Conservation (phyloP, 805 yeast species). For the Yarrowia sp. region DNA sequence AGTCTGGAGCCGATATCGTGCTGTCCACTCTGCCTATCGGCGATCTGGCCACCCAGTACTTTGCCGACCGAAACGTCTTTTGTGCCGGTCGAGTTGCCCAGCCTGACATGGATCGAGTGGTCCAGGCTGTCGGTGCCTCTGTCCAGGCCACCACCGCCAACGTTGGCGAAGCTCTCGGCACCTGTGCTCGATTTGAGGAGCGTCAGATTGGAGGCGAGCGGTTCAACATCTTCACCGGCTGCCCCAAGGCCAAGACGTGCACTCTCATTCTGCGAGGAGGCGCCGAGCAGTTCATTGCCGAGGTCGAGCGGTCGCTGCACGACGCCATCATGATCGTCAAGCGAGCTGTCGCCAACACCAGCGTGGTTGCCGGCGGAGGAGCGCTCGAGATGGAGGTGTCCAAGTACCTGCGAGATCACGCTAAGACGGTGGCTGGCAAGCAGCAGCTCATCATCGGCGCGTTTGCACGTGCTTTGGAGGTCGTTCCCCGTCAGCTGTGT, state of each 20-base stretch:
- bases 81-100: conserved; percentile 94
- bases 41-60: conserved; percentile 97
- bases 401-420: conserved; percentile 81
- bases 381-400: conserved; percentile 98
- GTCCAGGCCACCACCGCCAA: conserved; percentile 74
- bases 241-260: conserved; percentile 91
- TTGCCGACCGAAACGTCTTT: conserved; percentile 94
- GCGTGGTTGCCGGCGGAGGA: conserved; percentile 98
- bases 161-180: conserved; percentile 78
- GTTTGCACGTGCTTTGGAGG: conserved; percentile 92
- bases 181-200: conserved; percentile 87
- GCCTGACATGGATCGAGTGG: conserved; percentile 92
- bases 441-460: conserved; percentile 93
- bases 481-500: conserved; percentile 95
- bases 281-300: conserved; percentile 97
- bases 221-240: conserved; percentile 89
- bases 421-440: conserved; percentile 90
- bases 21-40: conserved; percentile 96
- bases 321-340: conserved; percentile 99
- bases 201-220: conserved; percentile 96
- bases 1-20: conserved; percentile 90
- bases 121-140: conserved; percentile 91
- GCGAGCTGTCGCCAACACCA: conserved; percentile 85
- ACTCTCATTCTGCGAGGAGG: conserved; percentile 95
- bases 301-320: conserved; percentile 95